Evolutionary conservation across 2,329 filamentous ascomycete genomes (phyloP).

Genomic region (Trichoderma lentiforme): DNA sequence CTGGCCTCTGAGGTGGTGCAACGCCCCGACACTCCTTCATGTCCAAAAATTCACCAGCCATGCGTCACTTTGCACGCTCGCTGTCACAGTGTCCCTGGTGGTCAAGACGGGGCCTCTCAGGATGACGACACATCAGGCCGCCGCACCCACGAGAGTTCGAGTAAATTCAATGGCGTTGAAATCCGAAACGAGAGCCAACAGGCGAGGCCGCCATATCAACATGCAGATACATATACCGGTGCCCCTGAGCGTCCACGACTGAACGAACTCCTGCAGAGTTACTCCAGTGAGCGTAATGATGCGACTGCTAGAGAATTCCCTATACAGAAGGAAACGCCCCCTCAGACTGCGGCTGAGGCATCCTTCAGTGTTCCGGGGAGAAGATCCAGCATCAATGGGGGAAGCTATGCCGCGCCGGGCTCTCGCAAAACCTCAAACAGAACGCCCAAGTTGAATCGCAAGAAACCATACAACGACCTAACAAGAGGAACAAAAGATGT

Average conservation of each 20-base stretch:
- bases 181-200: slow-evolving; percentile 1
- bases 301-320: not conserved
- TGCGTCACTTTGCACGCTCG: slow-evolving; percentile 19
- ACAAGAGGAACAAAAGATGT: not conserved
- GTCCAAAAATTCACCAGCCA: slow-evolving; percentile 19
- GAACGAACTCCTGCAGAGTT: slow-evolving; percentile 27
- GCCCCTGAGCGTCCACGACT: slow-evolving; percentile 26
- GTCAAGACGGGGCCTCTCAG: not conserved
- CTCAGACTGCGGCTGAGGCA: not conserved
- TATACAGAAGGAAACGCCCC: not conserved
- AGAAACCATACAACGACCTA: slow-evolving; percentile 12
- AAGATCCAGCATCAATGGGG: slow-evolving; percentile 21
- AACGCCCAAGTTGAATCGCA: slow-evolving; percentile 3
- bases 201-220: slow-evolving; percentile 22
- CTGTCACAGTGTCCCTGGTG: slow-evolving; percentile 2
- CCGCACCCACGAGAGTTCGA: slow-evolving; percentile 9
- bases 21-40: slow-evolving; percentile 25
- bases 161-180: slow-evolving; percentile 15
- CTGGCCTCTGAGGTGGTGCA: slow-evolving; percentile 42
- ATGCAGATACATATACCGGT: slow-evolving; percentile 28
- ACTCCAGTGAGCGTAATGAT: slow-evolving; percentile 22
- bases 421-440: not conserved
- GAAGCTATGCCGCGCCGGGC: not conserved
- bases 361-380: slow-evolving; percentile 17
- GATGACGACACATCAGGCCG: slow-evolving; percentile 9